Conservation (phyloP, 2,329 filamentous ascomycete genomes). For the Gliomastix tumulicola region DNA sequence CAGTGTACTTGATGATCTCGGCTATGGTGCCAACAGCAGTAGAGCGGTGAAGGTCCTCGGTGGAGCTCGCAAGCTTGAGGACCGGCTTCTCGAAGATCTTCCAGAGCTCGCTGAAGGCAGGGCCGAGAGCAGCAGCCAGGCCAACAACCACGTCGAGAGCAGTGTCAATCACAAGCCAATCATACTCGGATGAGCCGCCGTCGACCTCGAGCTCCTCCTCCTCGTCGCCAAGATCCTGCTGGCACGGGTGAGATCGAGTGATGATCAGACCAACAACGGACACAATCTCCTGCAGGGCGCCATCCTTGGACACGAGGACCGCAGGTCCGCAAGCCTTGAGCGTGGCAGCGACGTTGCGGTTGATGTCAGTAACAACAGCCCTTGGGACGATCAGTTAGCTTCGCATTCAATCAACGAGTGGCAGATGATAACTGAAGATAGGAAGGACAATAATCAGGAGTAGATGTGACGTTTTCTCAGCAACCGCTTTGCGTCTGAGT, state of each 20-base stretch:
- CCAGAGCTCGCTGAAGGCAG: slow-evolving; percentile 80
- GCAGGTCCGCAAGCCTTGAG: slow-evolving; percentile 88
- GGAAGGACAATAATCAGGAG: slow-evolving; percentile 16
- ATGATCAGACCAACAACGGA: slow-evolving; percentile 72
- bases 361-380: slow-evolving; percentile 87
- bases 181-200: slow-evolving; percentile 82
- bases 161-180: slow-evolving; percentile 95
- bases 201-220: slow-evolving; percentile 69
- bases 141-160: slow-evolving; percentile 86
- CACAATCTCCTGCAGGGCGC: slow-evolving; percentile 66
- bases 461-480: slow-evolving; percentile 67
- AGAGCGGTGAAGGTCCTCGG: slow-evolving; percentile 80
- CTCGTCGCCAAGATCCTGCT: slow-evolving; percentile 79
- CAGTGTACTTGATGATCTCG: slow-evolving; percentile 84
- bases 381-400: slow-evolving; percentile 47
- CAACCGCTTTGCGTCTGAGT: slow-evolving; percentile 93
- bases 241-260: slow-evolving; percentile 85
- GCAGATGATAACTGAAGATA: not conserved
- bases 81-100: slow-evolving; percentile 93
- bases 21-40: slow-evolving; percentile 88
- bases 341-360: slow-evolving; percentile 84
- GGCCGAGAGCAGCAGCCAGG: slow-evolving; percentile 73
- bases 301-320: slow-evolving; percentile 64
- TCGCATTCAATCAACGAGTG: slow-evolving; percentile 6
- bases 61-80: slow-evolving; percentile 79